phyloP scores from a whole-genome alignment of 345 rosid genomes.

The Eucalyptus curtisii region DNA sequence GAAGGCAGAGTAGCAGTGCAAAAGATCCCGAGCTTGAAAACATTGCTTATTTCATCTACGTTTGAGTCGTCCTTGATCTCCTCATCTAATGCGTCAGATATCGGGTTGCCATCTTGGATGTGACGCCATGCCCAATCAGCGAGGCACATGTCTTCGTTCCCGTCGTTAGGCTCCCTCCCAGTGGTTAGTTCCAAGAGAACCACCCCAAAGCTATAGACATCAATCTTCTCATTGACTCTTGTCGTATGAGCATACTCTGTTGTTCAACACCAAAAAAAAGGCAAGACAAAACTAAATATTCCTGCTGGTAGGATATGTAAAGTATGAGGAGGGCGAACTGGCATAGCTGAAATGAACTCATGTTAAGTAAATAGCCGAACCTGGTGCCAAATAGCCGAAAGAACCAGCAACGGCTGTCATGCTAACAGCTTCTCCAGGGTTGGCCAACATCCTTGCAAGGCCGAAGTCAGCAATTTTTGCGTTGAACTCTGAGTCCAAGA shows the following conservation, averaged over 20 bases:
- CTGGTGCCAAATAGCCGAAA: slow-evolving; percentile 51
- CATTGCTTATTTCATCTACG: slow-evolving; percentile 26
- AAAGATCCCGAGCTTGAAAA: slow-evolving; percentile 42
- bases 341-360: too few species aligned
- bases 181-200: slow-evolving; percentile 57
- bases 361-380: not conserved
- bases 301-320: too few species aligned
- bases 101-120: slow-evolving; percentile 10
- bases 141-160: slow-evolving; percentile 36
- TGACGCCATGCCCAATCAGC: slow-evolving; percentile 46
- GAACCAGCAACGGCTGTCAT: slow-evolving; percentile 44
- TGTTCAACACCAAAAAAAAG: not conserved
- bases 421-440: slow-evolving; percentile 14
- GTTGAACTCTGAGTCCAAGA: slow-evolving; percentile 42
- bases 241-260: slow-evolving; percentile 42
- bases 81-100: slow-evolving; percentile 21
- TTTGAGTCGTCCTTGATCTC: slow-evolving; percentile 18
- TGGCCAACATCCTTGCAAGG: too few species aligned
- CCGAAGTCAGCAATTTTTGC: too few species aligned
- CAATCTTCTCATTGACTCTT: slow-evolving; percentile 43
- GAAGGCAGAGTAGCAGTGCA: slow-evolving; percentile 11
- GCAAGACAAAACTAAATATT: too few species aligned
- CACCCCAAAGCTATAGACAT: slow-evolving; percentile 63
- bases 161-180: slow-evolving; percentile 32
- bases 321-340: too few species aligned